Base-by-base conservation (phyloP, 2,329 filamentous ascomycete species). In the Trichoderma endophyticum region DNA sequence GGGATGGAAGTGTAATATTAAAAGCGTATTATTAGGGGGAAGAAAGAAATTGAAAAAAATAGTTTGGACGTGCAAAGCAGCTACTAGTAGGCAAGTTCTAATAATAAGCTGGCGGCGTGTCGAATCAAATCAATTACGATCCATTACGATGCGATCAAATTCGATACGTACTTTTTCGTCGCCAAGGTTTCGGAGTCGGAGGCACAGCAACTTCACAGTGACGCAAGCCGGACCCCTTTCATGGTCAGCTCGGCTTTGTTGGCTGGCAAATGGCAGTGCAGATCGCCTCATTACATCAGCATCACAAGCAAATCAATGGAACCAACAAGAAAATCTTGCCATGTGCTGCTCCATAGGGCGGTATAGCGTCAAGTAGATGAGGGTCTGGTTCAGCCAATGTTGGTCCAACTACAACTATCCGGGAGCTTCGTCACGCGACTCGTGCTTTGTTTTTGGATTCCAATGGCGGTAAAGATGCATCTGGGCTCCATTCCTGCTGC, bases 391-490 rank as follows among this genome's bases (percentile, higher is more conserved):
- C 21, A 14, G 12, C 64, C 51, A 67, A 56, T 57, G 14, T 11
- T 34, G 32, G 21, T 28, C 48, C 32, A 64, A 24, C 21, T 18
- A 63, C 59, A 18, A 64, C 43, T 21, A 54, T 71, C 21, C 30
- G 63, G 70, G 56, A 61, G 39, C 34, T 30, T 30, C 56, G 63
- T 71, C 70, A 71, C 70, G 70, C 70, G 70, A 71, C 70, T 71
- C 56, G 8, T 34, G 24, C 15, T 60, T 66, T 54, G 48, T 14
- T 4, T 51, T 51, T 56, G 57, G 28, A 34, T 54, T 70, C 14
- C 12, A 24, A 62, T 70, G 57, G 59, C 67, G 57, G 59, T 70
- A 62, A 70, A 56, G 43, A 62, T 30, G 59, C 57, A 56, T 63
- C 28, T 21, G 15, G 59, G 57, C 57, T 70, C 67, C 59, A 69